Conservation (phyloP, 306 rosid species). For the Prunus persica region Prunus_persica_NCBIv2 NC_034016.1:20653001-20653500, state of each 20-base stretch:
- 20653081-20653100: no score
- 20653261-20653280: no score
- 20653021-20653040: background rate
- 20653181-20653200: no score
- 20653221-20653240: fast-evolving
- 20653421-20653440: background rate
- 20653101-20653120: no score
- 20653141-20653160: no score
- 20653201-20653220: fast-evolving
- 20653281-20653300: fast-evolving
- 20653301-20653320: background rate
- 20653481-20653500: constrained; percentile 31
- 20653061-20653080: background rate
- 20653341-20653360: background rate
- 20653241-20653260: no score
- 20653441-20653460: background rate
- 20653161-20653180: no score
- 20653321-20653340: no score
- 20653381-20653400: no score
- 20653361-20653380: no score
- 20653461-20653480: background rate
- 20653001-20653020: background rate
- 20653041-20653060: background rate
- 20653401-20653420: background rate
- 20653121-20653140: no score